These are phyloP conservation scores for Insectozyma bohioensis DNA, from an alignment of 1,139 yeast species.

Conservation along the genomic window DNA sequence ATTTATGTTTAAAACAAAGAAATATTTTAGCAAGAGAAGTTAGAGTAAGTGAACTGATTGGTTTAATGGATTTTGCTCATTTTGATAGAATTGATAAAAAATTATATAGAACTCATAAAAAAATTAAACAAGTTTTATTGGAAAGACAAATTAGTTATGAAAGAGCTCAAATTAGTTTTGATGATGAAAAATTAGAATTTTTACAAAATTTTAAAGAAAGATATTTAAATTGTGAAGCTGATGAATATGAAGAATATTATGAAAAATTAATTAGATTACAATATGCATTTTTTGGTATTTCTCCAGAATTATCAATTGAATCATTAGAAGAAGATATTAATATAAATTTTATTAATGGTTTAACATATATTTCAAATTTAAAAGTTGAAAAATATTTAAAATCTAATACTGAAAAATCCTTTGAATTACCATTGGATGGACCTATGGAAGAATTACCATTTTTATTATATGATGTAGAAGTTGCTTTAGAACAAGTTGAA, in stretches of 20 bases:
- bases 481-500: slow-evolving; percentile 54
- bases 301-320: slow-evolving; percentile 46
- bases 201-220: slow-evolving; percentile 56
- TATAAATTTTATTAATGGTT: slow-evolving; percentile 59
- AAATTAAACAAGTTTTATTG: slow-evolving; percentile 82
- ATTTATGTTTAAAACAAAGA: slow-evolving; percentile 77
- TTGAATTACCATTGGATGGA: slow-evolving; percentile 37
- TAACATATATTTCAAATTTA: slow-evolving; percentile 63
- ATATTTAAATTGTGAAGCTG: slow-evolving; percentile 57
- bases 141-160: slow-evolving; percentile 80
- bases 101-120: slow-evolving; percentile 41
- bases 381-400: slow-evolving; percentile 45
- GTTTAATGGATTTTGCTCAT: slow-evolving; percentile 25
- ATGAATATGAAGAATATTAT: slow-evolving; percentile 59
- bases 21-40: slow-evolving; percentile 78
- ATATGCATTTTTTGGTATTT: slow-evolving; percentile 77
- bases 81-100: slow-evolving; percentile 35
- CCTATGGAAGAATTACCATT: slow-evolving; percentile 45
- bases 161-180: slow-evolving; percentile 50
- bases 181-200: slow-evolving; percentile 43
- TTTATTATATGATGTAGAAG: slow-evolving; percentile 44
- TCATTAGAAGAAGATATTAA: slow-evolving; percentile 49
- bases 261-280: slow-evolving; percentile 77
- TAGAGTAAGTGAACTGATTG: slow-evolving; percentile 39
- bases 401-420: slow-evolving; percentile 20